Conservation (phyloP, 495 filamentous ascomycete species). For the Tuber borchii region DNA sequence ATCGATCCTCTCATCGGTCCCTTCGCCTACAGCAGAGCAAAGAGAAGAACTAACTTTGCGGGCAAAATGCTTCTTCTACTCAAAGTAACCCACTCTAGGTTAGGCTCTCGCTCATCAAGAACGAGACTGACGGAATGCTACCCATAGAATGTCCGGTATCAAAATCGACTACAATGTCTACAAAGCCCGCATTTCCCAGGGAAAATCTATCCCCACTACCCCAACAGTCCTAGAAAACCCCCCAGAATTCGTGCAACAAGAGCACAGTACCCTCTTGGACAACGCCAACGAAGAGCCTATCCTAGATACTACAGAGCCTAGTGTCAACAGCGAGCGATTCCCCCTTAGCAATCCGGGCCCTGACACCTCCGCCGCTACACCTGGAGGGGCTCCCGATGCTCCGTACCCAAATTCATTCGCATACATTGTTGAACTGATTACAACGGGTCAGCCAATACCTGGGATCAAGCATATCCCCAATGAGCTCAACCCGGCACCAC, state of each 20-base stretch:
- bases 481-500: conserved; percentile 51
- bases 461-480: conserved; percentile 87
- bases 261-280: conserved; percentile 37
- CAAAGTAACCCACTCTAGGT: conserved; percentile 24
- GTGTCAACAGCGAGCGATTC: conserved; percentile 26
- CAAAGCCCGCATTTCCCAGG: conserved; percentile 45
- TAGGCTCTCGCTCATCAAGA: not conserved
- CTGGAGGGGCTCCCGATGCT: conserved; percentile 41
- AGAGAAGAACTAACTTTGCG: conserved; percentile 30
- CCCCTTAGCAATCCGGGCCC: conserved; percentile 21
- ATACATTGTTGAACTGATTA: conserved; percentile 82
- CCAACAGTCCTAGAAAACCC: conserved; percentile 45
- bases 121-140: not conserved
- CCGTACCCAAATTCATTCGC: conserved; percentile 82
- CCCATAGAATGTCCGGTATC: conserved; percentile 31
- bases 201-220: conserved; percentile 48
- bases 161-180: conserved; percentile 30
- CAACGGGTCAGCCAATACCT: conserved; percentile 72
- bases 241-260: conserved; percentile 44
- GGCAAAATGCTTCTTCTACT: conserved; percentile 43
- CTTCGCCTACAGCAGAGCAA: conserved; percentile 29
- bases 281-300: conserved; percentile 37
- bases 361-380: conserved; percentile 6
- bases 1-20: conserved; percentile 38
- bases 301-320: conserved; percentile 26